Evolutionary conservation across 352 stramenopile genomes (phyloP).

Genomic region (Globisporangium lucens): DNA sequence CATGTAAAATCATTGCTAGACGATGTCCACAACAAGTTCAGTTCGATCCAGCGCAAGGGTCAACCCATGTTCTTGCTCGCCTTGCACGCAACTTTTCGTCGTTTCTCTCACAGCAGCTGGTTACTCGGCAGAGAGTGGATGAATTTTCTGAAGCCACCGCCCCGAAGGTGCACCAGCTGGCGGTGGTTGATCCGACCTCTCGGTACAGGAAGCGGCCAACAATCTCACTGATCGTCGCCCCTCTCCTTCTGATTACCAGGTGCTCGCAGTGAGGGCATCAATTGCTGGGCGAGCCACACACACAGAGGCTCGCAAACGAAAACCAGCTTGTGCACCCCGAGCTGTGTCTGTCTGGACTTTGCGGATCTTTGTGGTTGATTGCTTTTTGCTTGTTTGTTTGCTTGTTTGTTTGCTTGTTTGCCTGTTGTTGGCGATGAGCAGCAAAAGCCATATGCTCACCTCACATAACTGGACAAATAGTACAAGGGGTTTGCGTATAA

Average conservation of each 20-base stretch:
- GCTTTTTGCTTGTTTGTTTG: not conserved
- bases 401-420: not conserved
- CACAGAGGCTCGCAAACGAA: conserved; percentile 2
- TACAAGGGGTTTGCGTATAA: not conserved
- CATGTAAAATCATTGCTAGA: not conserved
- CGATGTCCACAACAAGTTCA: not conserved
- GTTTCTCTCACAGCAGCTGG: conserved; percentile 1
- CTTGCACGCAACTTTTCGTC: not conserved
- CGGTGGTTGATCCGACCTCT: conserved; percentile 4
- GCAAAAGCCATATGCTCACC: not conserved
- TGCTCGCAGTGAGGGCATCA: not conserved
- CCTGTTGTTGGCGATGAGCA: not conserved
- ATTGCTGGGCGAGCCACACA: not conserved
- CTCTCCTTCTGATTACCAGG: conserved; percentile 1
- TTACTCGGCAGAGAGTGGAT: not conserved
- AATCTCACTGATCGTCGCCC: conserved; percentile 1
- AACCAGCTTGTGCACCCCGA: not conserved
- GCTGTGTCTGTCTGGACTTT: conserved; percentile 7
- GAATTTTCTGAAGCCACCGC: conserved; percentile 1
- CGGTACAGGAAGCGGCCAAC: not conserved
- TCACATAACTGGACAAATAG: too few species aligned
- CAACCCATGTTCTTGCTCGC: not conserved
- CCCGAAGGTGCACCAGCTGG: not conserved
- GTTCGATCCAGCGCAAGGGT: conserved; percentile 5
- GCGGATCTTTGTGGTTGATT: not conserved